Conservation (phyloP, 1,284 basidiomycete genomes). For the Malassezia restricta region DNA sequence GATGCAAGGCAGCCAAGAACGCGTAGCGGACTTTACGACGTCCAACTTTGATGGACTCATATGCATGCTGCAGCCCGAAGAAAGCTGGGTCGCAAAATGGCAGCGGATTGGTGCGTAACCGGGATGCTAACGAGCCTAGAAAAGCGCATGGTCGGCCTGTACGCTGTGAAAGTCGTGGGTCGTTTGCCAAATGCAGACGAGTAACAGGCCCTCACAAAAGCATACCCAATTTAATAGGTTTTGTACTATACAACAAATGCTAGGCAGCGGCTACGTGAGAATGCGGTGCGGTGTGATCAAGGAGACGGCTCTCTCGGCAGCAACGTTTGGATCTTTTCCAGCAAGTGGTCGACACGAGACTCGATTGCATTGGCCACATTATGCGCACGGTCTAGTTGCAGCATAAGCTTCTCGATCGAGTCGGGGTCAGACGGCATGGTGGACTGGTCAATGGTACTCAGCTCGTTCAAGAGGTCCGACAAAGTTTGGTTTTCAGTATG, state of each 20-base stretch:
- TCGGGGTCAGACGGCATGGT: constrained; percentile 11
- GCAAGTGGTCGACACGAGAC: constrained; percentile 18
- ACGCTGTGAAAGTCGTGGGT: constrained; percentile 43
- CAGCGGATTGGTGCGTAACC: constrained; percentile 26
- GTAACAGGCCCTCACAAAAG: background rate
- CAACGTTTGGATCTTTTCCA: constrained; percentile 16
- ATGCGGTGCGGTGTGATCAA: background rate
- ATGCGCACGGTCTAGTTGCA: constrained; percentile 19
- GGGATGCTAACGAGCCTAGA: constrained; percentile 19
- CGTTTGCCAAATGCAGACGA: constrained; percentile 27
- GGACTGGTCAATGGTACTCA: constrained; percentile 1
- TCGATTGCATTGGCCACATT: constrained; percentile 23
- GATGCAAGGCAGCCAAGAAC: constrained; percentile 78
- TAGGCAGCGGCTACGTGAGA: background rate
- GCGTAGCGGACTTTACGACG: constrained; percentile 79
- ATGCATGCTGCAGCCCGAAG: constrained; percentile 71
- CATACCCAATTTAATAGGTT: background rate
- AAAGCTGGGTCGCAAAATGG: constrained; percentile 72
- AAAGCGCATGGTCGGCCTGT: constrained; percentile 40
- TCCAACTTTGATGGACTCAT: constrained; percentile 86
- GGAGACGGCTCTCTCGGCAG: background rate
- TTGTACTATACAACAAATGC: constrained; percentile 13
- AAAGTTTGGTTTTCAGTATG: background rate
- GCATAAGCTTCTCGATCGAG: constrained; percentile 17
- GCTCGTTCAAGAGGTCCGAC: constrained; percentile 2